Evolutionary conservation across 345 rosid genomes (phyloP), one percentile per base, ranked within the genome.

Genomic region (Camelina sativa): DNA sequence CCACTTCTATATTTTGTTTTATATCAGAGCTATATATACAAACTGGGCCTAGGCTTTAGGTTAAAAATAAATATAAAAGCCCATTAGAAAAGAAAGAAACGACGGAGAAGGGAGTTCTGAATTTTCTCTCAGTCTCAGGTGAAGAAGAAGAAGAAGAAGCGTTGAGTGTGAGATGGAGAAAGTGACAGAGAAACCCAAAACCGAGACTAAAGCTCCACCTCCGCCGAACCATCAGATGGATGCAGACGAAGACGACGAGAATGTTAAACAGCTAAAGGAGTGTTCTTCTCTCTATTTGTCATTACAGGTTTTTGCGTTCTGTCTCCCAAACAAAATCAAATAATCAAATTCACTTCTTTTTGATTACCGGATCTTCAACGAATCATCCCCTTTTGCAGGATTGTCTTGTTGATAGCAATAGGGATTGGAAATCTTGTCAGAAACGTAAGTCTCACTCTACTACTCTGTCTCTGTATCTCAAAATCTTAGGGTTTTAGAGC

Each of bases 401-500:
- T 79, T 93, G 98, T 69, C 96, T 93, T 8, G 74, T 91, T 19
- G 81, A 87, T 8, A 78, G 63, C 79, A 80, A 89, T 40, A 87
- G 97, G 69, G 87, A 91, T 53, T 93, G 98, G 98, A 93, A 86
- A 74, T 68, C 90, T 73, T 93, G 94, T 72, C 98, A 93, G 60
- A 87, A 67, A 83, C 94, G 96, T 88, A 84, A 2, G 76, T 60
- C 32, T 2, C 11, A 7, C 11, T 8, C 40, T 37, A 0, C 44
- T n/a, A n/a, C n/a, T n/a, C n/a, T n/a, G n/a, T 17, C 15, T 54
- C 35, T 62, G 30, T 62, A 0, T 35, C 11, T 67, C 54, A 79
- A 22, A 32, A 55, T 41, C 22, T 53, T 8, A 32, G 75, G 65
- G 70, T 41, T 79, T 67, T 19, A 60, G 58, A 54, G 32, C 25